A percentile compares a stretch with the other conserved stretches of the same genome.
Conservation (phyloP, 306 rosid species). For the Mimosa bimucronata region DNA sequence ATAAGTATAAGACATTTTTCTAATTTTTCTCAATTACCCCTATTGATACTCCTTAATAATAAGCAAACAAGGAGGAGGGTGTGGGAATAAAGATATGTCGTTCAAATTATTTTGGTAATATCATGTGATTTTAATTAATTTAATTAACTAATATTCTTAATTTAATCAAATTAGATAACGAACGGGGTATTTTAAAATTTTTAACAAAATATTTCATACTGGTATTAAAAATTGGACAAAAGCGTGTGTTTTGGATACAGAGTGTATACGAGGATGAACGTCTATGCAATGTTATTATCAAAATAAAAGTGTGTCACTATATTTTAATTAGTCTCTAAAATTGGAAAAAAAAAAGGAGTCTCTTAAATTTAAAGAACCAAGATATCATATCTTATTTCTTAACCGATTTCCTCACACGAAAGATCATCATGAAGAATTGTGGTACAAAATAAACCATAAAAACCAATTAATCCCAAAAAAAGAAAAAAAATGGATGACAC, state of each 20-base stretch:
- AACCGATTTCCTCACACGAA: neutral
- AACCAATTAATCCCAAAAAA: neutral
- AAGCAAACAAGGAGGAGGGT: no score
- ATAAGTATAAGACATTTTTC: no score
- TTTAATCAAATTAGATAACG: no score
- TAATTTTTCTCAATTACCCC: no score
- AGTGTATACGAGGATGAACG: neutral
- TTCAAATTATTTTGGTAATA: no score
- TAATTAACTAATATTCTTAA: no score
- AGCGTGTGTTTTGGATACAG: neutral
- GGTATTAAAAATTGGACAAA: neutral
- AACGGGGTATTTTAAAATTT: neutral
- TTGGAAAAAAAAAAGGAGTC: no score
- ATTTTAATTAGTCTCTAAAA: neutral
- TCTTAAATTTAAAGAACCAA: neutral
- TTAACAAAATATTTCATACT: neutral
- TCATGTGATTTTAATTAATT: no score
- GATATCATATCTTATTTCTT: neutral
- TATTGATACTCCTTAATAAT: no score
- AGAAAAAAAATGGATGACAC: no score
- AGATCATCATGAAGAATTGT: neutral
- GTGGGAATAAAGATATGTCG: no score
- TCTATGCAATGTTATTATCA: no score
- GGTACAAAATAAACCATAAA: neutral
- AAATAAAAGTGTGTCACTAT: neutral